Evolutionary conservation across 2,329 filamentous ascomycete genomes (phyloP).

Genomic region (Fusarium palustre): DNA sequence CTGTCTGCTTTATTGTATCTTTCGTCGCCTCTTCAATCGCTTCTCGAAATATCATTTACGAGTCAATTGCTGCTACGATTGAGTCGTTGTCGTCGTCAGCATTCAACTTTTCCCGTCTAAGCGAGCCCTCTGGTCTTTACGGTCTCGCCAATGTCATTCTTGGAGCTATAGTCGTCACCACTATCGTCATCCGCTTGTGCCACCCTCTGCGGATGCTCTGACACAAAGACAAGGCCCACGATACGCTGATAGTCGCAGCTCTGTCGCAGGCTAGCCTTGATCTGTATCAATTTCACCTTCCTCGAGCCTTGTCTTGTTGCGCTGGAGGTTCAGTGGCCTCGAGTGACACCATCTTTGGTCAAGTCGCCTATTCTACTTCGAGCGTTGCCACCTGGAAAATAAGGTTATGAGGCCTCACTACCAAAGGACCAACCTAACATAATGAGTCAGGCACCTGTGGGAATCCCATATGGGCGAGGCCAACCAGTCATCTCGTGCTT

Average conservation of each 20-base stretch:
- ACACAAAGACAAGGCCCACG: conserved; percentile 20
- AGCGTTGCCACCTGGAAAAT: conserved; percentile 18
- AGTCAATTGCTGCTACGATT: conserved; percentile 8
- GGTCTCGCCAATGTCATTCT: conserved; percentile 29
- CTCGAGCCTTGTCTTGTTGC: neutral
- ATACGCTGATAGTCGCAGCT: conserved; percentile 7
- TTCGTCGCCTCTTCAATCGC: neutral
- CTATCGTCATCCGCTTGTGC: conserved; percentile 40
- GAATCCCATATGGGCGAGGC: conserved; percentile 4
- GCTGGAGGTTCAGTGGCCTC: conserved; percentile 9
- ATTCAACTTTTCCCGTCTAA: neutral
- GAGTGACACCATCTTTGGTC: conserved; percentile 4
- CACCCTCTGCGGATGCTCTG: conserved; percentile 28
- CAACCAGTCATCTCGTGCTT: conserved; percentile 27
- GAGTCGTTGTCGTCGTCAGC: neutral
- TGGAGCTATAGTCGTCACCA: conserved; percentile 32
- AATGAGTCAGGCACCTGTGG: conserved; percentile 36
- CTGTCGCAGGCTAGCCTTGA: conserved; percentile 1
- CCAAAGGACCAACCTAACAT: conserved; percentile 11
- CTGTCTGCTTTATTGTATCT: neutral
- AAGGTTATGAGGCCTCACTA: conserved; percentile 29
- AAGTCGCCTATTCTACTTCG: conserved; percentile 25
- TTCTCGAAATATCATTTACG: neutral
- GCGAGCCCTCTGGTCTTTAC: conserved; percentile 9
- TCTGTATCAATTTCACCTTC: neutral